Evolutionary conservation across 2,329 filamentous ascomycete species (phyloP).

Genomic region (Aspergillus neoniger): DNA sequence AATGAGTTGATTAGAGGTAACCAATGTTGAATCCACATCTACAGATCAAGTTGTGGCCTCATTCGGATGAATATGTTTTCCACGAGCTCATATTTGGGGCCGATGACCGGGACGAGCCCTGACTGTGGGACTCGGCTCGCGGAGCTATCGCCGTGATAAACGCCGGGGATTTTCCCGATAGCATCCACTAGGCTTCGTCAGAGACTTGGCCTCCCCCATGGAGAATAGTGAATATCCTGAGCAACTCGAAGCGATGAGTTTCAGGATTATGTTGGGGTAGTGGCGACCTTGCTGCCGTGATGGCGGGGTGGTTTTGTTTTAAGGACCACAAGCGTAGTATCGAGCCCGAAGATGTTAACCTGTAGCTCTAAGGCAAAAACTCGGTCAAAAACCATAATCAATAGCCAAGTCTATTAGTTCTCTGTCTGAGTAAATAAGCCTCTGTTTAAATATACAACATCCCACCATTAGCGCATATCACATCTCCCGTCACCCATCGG

Average conservation of each 20-base stretch:
- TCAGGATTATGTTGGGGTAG: no score
- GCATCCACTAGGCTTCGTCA: background rate
- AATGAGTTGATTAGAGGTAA: background rate
- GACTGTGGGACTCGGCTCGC: background rate
- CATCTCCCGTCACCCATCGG: conserved; percentile 26
- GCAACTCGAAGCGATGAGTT: no score
- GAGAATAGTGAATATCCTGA: no score
- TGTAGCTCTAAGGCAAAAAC: no score
- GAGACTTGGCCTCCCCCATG: background rate
- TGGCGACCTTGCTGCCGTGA: no score
- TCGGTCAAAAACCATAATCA: no score
- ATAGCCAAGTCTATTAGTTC: background rate
- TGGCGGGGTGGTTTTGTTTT: no score
- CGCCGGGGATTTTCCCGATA: background rate
- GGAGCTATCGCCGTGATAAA: background rate
- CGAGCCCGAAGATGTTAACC: no score
- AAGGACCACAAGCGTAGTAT: no score
- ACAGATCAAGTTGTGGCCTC: no score
- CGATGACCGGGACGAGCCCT: background rate
- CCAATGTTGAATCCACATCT: background rate
- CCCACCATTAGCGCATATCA: conserved; percentile 25
- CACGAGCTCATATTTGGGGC: background rate
- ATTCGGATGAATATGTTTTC: background rate
- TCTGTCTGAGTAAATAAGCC: background rate
- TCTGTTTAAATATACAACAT: conserved; percentile 16